These are phyloP conservation scores for Bigelowiella natans DNA, from an alignment of 78 protist species.

Conservation along the genomic window DNA sequence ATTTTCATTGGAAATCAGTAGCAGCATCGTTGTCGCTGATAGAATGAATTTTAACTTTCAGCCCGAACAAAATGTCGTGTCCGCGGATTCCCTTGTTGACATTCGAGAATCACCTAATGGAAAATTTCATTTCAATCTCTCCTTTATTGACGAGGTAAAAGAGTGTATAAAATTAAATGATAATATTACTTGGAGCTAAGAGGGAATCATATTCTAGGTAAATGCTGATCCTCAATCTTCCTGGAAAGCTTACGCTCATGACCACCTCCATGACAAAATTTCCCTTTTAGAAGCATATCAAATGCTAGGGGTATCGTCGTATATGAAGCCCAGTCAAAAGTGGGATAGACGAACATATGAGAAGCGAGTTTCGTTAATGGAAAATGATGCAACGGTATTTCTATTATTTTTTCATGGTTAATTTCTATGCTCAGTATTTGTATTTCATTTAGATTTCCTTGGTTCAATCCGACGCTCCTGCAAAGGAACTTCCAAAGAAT, in stretches of 20 bases:
- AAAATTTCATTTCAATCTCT: neutral
- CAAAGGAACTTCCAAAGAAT: neutral
- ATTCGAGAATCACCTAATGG: too few species aligned
- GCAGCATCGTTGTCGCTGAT: too few species aligned
- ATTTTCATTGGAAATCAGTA: too few species aligned
- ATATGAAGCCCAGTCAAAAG: neutral
- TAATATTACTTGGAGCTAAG: too few species aligned
- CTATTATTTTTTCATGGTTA: neutral
- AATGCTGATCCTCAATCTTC: neutral
- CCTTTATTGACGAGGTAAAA: neutral
- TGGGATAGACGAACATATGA: neutral
- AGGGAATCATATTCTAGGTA: too few species aligned
- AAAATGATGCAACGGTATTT: neutral
- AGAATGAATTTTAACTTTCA: too few species aligned
- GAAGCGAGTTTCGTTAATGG: neutral
- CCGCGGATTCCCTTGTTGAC: too few species aligned
- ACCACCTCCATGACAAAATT: neutral
- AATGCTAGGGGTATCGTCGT: neutral
- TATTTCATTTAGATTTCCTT: neutral
- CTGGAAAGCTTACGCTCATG: neutral
- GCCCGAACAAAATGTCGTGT: too few species aligned
- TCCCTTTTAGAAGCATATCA: neutral
- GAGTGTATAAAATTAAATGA: too few species aligned
- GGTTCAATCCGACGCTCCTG: neutral
- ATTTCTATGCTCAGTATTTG: neutral